phyloP scores from a whole-genome alignment of 345 rosid genomes.

The Melastoma malabathricum region DNA sequence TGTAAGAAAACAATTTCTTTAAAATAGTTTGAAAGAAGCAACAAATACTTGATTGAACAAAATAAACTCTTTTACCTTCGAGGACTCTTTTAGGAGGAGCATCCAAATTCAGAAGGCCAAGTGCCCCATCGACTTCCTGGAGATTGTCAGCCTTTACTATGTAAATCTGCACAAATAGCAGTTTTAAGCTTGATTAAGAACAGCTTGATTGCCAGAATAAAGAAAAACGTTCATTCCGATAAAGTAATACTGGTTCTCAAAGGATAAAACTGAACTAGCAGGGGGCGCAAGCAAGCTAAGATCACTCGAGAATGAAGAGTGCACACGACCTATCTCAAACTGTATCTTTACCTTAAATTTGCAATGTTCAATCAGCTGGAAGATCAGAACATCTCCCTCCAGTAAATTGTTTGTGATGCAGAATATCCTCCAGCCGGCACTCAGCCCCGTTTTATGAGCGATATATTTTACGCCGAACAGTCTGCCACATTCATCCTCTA shows the following conservation, averaged over 20 bases:
- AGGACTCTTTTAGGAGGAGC: conserved; percentile 30
- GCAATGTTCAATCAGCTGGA: conserved; percentile 47
- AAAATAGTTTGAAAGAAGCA: no score
- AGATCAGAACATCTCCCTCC: conserved; percentile 73
- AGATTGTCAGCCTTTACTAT: conserved; percentile 46
- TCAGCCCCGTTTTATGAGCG: conserved; percentile 60
- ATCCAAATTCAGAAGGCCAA: conserved; percentile 59
- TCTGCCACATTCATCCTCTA: conserved; percentile 52
- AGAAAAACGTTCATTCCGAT: no score
- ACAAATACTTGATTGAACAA: background rate
- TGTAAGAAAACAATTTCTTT: conserved; percentile 2
- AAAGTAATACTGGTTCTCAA: no score
- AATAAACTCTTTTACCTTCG: conserved; percentile 26
- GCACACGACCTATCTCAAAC: background rate
- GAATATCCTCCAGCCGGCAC: conserved; percentile 93
- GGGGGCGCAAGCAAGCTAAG: background rate
- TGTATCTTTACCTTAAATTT: conserved; percentile 46
- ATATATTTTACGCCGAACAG: conserved; percentile 39
- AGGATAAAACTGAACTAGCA: background rate
- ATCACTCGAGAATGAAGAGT: background rate
- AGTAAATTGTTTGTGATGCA: conserved; percentile 49
- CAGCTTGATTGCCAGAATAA: no score
- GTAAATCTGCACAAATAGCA: conserved; percentile 28
- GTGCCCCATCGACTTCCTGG: conserved; percentile 54
- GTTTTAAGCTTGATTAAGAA: no score